Evolutionary conservation across 257 asterid genomes (phyloP), one percentile per base, ranked within the genome.

Genomic region (Penstemon newberryi): DNA sequence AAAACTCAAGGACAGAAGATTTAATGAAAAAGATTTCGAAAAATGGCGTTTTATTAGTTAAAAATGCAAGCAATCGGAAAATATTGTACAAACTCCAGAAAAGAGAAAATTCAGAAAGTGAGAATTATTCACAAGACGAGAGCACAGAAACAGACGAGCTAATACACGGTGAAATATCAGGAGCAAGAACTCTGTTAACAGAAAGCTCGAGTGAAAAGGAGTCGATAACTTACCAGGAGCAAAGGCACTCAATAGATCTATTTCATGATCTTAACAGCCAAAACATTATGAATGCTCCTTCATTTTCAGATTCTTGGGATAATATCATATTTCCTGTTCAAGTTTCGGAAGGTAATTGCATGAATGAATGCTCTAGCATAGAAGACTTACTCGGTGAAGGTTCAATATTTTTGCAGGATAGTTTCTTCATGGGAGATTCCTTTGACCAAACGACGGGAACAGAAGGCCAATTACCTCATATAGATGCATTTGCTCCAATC

Each of bases 21-120:
- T 41, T 39, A 54, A 11, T 10, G 40, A 46, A 44, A 25, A 70
- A 49, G 44, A 57, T 63, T 50, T 66, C 76, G 36, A 69, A 75
- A 64, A 67, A 75, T 18, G 71, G 74, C 54, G 69, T 54, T 71
- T 49, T 73, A 51, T 61, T 75, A 25, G 67, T 71, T n/a, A 82
- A 78, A 63, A 78, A 50, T 2, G 70, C 54, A 15, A 67, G 42
- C 52, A 73, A 66, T 42, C 78, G 71, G 52, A 67, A 63, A n/a
- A 12, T 50, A 15, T 18, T 63, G 65, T 43, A 37, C 61, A 58
- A 74, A 70, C 33, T 75, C 64, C 72, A 45, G 36, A 67, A 76
- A 75, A 19, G 3, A 8, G 71, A 60, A 52, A 46, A 69, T 45
- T 15, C 51, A 42, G 73, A 58, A 56, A 67, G 44, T 46, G 62